Conservation (phyloP, 352 stramenopile species). For the Globisporangium okanoganense region DNA sequence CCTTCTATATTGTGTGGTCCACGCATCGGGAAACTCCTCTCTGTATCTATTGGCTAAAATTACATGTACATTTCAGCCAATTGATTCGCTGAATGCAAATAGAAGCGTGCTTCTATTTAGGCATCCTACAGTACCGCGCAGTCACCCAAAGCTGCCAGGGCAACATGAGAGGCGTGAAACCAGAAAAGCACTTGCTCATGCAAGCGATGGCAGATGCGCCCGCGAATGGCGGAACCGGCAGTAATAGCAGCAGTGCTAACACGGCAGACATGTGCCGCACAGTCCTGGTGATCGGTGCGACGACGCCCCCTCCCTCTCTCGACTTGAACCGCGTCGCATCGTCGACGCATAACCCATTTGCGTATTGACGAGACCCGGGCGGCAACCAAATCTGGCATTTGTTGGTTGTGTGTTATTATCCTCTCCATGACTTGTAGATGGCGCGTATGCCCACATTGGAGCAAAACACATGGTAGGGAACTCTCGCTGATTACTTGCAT, state of each 20-base stretch:
- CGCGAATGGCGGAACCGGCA: neutral
- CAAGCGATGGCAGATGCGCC: slow-evolving; percentile 12
- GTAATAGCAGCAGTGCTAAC: neutral
- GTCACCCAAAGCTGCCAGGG: neutral
- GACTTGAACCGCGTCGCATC: neutral
- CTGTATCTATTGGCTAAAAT: neutral
- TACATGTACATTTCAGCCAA: neutral
- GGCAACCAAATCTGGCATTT: neutral
- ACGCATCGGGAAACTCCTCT: neutral
- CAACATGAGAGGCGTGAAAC: slow-evolving; percentile 1
- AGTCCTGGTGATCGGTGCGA: slow-evolving; percentile 63
- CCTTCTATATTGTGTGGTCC: neutral
- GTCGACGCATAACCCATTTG: neutral
- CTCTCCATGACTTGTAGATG: slow-evolving; percentile 33
- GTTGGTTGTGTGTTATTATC: neutral
- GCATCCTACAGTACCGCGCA: neutral
- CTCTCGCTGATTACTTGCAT: no score
- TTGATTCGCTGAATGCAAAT: neutral
- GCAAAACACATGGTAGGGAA: slow-evolving; percentile 39
- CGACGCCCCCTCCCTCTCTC: no score
- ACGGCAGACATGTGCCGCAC: slow-evolving; percentile 30
- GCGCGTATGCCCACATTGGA: slow-evolving; percentile 66
- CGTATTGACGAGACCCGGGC: neutral
- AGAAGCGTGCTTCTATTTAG: neutral
- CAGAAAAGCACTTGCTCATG: neutral